phyloP scores from a whole-genome alignment of 75 land plant species.

The Isoetes taiwanensis region DNA sequence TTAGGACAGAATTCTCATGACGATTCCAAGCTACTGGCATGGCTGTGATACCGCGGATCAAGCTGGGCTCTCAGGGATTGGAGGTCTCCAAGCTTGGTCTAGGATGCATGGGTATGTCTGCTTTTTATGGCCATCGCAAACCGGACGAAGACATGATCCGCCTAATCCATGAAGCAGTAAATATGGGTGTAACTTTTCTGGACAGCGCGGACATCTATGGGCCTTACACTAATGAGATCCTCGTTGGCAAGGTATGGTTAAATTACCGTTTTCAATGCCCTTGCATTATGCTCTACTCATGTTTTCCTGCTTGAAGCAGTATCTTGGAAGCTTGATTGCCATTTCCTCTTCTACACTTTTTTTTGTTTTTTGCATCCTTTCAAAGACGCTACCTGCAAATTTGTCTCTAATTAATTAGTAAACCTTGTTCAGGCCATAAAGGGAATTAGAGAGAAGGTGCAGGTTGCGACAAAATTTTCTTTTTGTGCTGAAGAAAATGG shows the following conservation, averaged over 20 bases:
- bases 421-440: background rate
- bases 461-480: background rate
- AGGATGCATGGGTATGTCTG: conserved; percentile 62
- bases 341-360: too few relatives aligned
- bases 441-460: background rate
- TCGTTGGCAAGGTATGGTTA: conserved; percentile 34
- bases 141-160: conserved; percentile 44
- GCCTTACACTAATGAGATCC: conserved; percentile 38
- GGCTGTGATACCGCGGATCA: conserved; percentile 20
- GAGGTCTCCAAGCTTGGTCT: conserved; percentile 45
- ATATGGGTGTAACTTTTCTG: conserved; percentile 37
- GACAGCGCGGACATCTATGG: conserved; percentile 49
- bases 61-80: conserved; percentile 44
- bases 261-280: background rate
- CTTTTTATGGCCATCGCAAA: conserved; percentile 40
- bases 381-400: conserved; percentile 3
- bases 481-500: background rate
- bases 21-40: too few relatives aligned
- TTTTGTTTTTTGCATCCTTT: conserved; percentile 4
- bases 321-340: background rate
- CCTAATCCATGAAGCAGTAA: conserved; percentile 47
- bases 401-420: background rate
- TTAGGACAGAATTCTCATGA: too few relatives aligned
- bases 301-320: background rate
- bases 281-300: background rate